Evolutionary conservation across 805 yeast genomes (phyloP).

Genomic region (Wickerhamomyces bovis): DNA sequence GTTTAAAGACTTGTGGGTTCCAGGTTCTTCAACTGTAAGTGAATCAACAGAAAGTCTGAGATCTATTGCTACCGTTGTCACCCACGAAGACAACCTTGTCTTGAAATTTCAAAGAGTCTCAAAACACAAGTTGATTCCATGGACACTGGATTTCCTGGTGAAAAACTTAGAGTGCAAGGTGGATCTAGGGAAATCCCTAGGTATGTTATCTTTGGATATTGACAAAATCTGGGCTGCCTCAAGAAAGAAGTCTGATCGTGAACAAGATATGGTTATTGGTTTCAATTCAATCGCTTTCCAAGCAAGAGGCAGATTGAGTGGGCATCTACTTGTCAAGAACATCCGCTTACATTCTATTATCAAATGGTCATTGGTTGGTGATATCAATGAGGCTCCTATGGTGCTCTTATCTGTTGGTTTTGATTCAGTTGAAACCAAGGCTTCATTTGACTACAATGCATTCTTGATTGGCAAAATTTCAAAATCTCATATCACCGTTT

Average conservation of each 20-base stretch:
- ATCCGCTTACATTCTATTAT: slow-evolving; percentile 58
- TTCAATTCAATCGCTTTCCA: slow-evolving; percentile 43
- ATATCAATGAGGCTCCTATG: slow-evolving; percentile 52
- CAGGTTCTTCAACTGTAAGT: slow-evolving; percentile 22
- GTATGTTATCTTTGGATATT: slow-evolving; percentile 49
- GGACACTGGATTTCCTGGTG: slow-evolving; percentile 58
- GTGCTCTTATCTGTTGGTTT: slow-evolving; percentile 57
- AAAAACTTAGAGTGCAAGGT: slow-evolving; percentile 47
- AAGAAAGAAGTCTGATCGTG: slow-evolving; percentile 59
- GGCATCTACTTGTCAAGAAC: slow-evolving; percentile 45
- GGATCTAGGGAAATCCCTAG: slow-evolving; percentile 82
- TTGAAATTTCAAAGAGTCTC: slow-evolving; percentile 50
- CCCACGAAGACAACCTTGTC: slow-evolving; percentile 25
- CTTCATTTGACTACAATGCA: slow-evolving; percentile 80
- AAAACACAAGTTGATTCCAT: slow-evolving; percentile 62
- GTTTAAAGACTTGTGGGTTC: slow-evolving; percentile 79
- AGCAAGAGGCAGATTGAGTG: slow-evolving; percentile 79
- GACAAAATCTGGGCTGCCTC: slow-evolving; percentile 66
- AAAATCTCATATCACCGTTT: slow-evolving; percentile 46
- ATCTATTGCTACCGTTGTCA: slow-evolving; percentile 10
- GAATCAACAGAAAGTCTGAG: slow-evolving; percentile 16
- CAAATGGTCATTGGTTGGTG: slow-evolving; percentile 54
- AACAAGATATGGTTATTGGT: slow-evolving; percentile 63
- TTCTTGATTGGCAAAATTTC: slow-evolving; percentile 59
- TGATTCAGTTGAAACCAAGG: slow-evolving; percentile 47